Percentiles rank a stretch among this genome's conserved stretches.
Evolutionary conservation across 2,329 filamentous ascomycete species (phyloP).

Genomic region (Botrytis sinoallii): DNA sequence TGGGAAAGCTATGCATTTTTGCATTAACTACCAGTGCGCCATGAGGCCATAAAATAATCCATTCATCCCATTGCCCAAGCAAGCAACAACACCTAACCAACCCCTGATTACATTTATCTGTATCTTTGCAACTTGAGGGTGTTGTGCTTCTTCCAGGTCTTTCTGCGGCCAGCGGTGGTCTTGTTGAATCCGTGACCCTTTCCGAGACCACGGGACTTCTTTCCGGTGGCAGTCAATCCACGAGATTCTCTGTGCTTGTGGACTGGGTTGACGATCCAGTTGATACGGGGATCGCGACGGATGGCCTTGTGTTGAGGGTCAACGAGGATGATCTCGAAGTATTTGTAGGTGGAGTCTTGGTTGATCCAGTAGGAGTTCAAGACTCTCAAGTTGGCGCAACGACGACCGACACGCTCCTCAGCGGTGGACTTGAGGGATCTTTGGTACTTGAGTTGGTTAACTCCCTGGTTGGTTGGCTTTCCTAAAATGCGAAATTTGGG

Average conservation of each 20-base stretch:
- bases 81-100: conserved; percentile 30
- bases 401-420: conserved; percentile 99
- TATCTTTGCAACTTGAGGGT: conserved; percentile 98
- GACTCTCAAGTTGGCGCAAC: conserved; percentile 97
- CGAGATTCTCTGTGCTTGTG: conserved; percentile 99
- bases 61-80: conserved; percentile 26
- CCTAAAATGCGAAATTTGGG: conserved; percentile 52
- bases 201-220: conserved; percentile 99
- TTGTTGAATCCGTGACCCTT: conserved; percentile 99
- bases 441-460: conserved; percentile 99
- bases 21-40: conserved; percentile 23
- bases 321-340: conserved; percentile 99
- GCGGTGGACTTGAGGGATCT: conserved; percentile 95
- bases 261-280: conserved; percentile 99
- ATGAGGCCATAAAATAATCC: conserved; percentile 29
- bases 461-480: conserved; percentile 99
- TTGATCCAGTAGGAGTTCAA: conserved; percentile 99
- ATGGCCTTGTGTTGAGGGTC: conserved; percentile 99
- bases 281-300: conserved; percentile 98
- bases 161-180: conserved; percentile 92
- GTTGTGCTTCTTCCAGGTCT: conserved; percentile 99
- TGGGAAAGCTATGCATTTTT: conserved; percentile 29
- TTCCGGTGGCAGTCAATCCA: conserved; percentile 96
- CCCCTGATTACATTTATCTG: conserved; percentile 58
- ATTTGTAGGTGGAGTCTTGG: conserved; percentile 99